phyloP scores from a whole-genome alignment of 2,329 filamentous ascomycete genomes.

The Paecilomyces sp. region DNA sequence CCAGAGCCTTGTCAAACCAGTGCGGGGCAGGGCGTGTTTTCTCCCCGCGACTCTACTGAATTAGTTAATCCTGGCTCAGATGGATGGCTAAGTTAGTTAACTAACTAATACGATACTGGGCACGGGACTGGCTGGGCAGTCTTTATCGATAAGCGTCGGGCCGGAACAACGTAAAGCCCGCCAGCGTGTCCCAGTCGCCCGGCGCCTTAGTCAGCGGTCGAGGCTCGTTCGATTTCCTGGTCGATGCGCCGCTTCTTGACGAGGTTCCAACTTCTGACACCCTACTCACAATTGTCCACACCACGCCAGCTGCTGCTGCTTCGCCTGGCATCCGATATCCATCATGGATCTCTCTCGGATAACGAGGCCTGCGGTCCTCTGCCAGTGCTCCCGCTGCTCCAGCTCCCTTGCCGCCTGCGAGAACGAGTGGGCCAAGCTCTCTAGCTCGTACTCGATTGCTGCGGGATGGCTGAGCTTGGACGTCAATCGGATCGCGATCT shows the following conservation, averaged over 20 bases:
- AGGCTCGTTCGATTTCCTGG: neutral
- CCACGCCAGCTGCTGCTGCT: neutral
- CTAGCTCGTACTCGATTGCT: constrained; percentile 27
- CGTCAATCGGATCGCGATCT: constrained; percentile 29
- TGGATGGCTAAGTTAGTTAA: too few species aligned
- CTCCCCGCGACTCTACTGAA: neutral
- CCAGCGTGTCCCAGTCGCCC: neutral
- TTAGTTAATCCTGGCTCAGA: too few species aligned
- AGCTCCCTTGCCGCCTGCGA: constrained; percentile 34
- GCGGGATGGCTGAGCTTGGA: constrained; percentile 32
- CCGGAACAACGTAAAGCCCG: neutral
- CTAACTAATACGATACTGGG: too few species aligned
- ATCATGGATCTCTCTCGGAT: constrained; percentile 29
- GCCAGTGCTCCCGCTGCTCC: constrained; percentile 31
- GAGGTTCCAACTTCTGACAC: neutral
- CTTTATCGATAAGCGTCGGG: neutral
- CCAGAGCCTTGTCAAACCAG: neutral
- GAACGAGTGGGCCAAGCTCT: constrained; percentile 35
- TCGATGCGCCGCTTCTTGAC: neutral
- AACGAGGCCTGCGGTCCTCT: constrained; percentile 29
- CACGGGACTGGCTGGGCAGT: too few species aligned
- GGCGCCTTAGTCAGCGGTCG: neutral
- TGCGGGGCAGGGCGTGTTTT: neutral
- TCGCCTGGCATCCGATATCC: neutral
- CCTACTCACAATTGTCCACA: neutral